These are phyloP conservation scores for Isabelozyma heimii DNA, from an alignment of 805 yeast genomes.

Conservation along the genomic window DNA sequence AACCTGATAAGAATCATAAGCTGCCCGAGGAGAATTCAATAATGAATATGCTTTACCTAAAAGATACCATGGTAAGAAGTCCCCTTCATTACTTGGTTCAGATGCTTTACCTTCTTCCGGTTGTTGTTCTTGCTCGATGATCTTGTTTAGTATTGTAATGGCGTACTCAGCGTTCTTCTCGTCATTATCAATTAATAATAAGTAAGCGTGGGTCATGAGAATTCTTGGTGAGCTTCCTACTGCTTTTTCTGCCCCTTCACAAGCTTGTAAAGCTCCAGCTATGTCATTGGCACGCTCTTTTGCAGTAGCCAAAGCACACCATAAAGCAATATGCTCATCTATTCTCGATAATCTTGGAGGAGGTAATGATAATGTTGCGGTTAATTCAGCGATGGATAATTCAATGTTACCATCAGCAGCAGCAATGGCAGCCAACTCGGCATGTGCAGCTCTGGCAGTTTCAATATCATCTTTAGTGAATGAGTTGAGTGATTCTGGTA, in stretches of 20 bases:
- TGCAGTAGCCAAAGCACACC: conserved; percentile 53
- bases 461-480: conserved; percentile 36
- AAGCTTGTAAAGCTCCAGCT: conserved; percentile 46
- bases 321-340: conserved; percentile 47
- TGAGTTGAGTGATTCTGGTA: conserved; percentile 31
- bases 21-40: conserved; percentile 45
- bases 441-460: conserved; percentile 50
- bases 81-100: conserved; percentile 29
- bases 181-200: conserved; percentile 28
- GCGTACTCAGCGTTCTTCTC: conserved; percentile 31
- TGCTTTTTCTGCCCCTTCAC: conserved; percentile 46
- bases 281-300: conserved; percentile 51
- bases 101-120: conserved; percentile 9
- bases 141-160: conserved; percentile 30
- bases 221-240: conserved; percentile 46
- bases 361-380: conserved; percentile 49
- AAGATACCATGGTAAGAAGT: conserved; percentile 58
- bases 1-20: conserved; percentile 55
- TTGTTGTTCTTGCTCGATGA: conserved; percentile 22
- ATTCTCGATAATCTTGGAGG: conserved; percentile 44
- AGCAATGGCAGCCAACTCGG: conserved; percentile 56
- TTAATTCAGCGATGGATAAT: conserved; percentile 47
- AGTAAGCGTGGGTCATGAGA: conserved; percentile 47
- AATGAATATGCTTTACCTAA: conserved; percentile 52
- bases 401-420: conserved; percentile 50